phyloP scores from a whole-genome alignment of 805 yeast species.

The Wickerhamiella dianesei region DNA sequence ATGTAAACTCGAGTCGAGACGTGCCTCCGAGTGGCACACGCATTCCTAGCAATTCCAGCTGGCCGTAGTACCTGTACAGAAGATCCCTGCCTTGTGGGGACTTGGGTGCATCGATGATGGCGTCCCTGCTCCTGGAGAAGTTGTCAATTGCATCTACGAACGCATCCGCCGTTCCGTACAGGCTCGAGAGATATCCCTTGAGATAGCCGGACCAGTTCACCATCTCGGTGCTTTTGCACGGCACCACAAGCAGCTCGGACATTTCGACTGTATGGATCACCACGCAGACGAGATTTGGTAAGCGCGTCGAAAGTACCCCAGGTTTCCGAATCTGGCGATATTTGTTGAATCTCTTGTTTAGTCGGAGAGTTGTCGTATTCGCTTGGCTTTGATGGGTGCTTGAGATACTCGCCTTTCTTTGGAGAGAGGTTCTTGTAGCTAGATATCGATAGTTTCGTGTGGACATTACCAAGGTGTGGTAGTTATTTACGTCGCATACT shows the following conservation, averaged over 20 bases:
- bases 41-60: slow-evolving; percentile 63
- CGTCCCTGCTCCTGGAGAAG: slow-evolving; percentile 48
- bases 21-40: slow-evolving; percentile 50
- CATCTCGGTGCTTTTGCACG: slow-evolving; percentile 36
- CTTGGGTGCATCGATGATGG: slow-evolving; percentile 37
- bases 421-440: no score
- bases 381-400: no score
- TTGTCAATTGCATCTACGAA: slow-evolving; percentile 41
- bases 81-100: slow-evolving; percentile 36
- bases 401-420: no score
- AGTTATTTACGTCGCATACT: no score
- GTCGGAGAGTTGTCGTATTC: no score
- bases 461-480: no score
- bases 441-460: no score
- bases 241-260: slow-evolving; percentile 24
- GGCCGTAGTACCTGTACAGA: slow-evolving; percentile 61
- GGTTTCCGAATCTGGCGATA: not conserved
- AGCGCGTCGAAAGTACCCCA: no score
- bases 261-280: no score
- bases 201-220: slow-evolving; percentile 57
- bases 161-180: slow-evolving; percentile 50
- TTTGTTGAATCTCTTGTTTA: not conserved
- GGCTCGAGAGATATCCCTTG: slow-evolving; percentile 39
- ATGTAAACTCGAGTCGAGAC: slow-evolving; percentile 51
- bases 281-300: no score